Conservation (phyloP, 805 yeast species). For the Ogataea neopini region DNA sequence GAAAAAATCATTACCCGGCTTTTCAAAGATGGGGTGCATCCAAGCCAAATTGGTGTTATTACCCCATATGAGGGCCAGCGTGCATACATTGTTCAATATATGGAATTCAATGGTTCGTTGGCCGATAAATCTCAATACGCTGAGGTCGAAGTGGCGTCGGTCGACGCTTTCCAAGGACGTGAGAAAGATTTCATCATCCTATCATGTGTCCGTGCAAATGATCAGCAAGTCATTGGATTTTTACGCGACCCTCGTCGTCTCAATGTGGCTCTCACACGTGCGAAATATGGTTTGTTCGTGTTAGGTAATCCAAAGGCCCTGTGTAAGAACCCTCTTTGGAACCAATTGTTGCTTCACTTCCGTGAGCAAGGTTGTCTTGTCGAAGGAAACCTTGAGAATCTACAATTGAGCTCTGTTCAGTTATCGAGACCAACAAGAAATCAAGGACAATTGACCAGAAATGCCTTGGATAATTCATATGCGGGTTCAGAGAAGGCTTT, state of each 20-base stretch:
- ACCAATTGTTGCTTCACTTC: constrained; percentile 70
- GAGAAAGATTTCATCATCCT: constrained; percentile 53
- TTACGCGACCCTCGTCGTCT: constrained; percentile 81
- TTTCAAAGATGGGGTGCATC: constrained; percentile 74
- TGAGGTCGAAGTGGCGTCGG: constrained; percentile 84
- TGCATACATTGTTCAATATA: constrained; percentile 74
- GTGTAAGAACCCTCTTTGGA: constrained; percentile 74
- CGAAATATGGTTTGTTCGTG: constrained; percentile 76
- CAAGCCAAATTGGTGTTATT: constrained; percentile 85
- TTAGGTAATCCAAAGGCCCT: constrained; percentile 84
- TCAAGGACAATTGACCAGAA: constrained; percentile 4
- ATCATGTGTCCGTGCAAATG: constrained; percentile 67
- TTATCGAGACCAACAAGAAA: constrained; percentile 27
- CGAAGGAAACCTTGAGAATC: constrained; percentile 81
- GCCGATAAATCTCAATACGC: constrained; percentile 60
- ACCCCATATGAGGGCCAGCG: constrained; percentile 96
- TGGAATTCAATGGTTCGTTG: constrained; percentile 70
- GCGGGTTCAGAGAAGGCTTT: constrained; percentile 29
- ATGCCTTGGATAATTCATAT: constrained; percentile 9
- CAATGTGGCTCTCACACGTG: constrained; percentile 88
- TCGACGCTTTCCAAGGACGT: constrained; percentile 63
- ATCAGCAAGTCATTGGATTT: constrained; percentile 74
- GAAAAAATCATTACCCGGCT: constrained; percentile 74
- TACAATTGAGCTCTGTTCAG: constrained; percentile 71
- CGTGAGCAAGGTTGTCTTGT: constrained; percentile 85